phyloP scores from a whole-genome alignment of 805 yeast genomes.

The Candida sanyiensis region DNA sequence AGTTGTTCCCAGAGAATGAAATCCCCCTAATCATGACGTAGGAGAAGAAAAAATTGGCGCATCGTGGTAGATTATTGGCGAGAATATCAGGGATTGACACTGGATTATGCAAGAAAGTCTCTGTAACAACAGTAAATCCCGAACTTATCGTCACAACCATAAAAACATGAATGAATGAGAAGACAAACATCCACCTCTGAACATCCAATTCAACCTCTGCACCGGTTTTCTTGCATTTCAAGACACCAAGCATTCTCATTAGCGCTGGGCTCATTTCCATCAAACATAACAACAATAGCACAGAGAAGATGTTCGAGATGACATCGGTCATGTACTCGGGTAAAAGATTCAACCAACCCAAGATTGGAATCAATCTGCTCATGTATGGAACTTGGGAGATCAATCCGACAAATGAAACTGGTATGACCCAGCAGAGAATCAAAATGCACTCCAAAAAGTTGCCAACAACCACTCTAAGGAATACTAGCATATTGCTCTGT shows the following conservation, averaged over 20 bases:
- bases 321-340: slow-evolving; percentile 51
- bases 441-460: slow-evolving; percentile 42
- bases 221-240: slow-evolving; percentile 57
- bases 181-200: slow-evolving; percentile 73
- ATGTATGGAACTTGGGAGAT: slow-evolving; percentile 69
- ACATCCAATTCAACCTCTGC: slow-evolving; percentile 61
- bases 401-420: slow-evolving; percentile 75
- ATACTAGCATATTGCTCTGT: slow-evolving; percentile 32
- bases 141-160: slow-evolving; percentile 81
- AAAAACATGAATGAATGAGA: slow-evolving; percentile 77
- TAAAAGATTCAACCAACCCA: slow-evolving; percentile 46
- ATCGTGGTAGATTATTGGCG: slow-evolving; percentile 77
- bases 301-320: slow-evolving; percentile 60
- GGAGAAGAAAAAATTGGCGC: slow-evolving; percentile 81
- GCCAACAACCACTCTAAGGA: slow-evolving; percentile 39
- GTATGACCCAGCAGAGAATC: slow-evolving; percentile 69
- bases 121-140: slow-evolving; percentile 59
- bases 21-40: slow-evolving; percentile 71
- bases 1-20: slow-evolving; percentile 65
- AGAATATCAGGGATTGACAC: slow-evolving; percentile 63
- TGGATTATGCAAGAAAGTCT: slow-evolving; percentile 61
- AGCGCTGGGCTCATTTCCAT: slow-evolving; percentile 57
- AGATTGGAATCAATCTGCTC: slow-evolving; percentile 53
- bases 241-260: slow-evolving; percentile 47
- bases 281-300: slow-evolving; percentile 55